phyloP scores from a whole-genome alignment of 1,284 basidiomycete genomes.

The Trichosporon sp. region DNA sequence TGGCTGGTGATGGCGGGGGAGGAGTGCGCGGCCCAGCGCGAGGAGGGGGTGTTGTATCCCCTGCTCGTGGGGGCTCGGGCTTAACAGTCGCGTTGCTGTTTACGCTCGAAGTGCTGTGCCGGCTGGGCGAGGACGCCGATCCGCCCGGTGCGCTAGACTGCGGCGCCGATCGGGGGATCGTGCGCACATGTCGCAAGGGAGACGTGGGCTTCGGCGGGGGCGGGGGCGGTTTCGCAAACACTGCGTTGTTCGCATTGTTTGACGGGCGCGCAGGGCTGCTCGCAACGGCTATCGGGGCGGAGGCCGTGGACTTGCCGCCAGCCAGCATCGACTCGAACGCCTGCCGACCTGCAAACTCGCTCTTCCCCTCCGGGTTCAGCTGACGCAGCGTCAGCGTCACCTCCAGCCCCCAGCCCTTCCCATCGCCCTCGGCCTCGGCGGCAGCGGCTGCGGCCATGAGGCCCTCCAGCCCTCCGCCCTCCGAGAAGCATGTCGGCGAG shows the following conservation, averaged over 20 bases:
- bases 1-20: slow-evolving; percentile 41
- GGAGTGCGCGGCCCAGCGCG: slow-evolving; percentile 23
- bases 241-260: background rate
- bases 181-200: slow-evolving; percentile 5
- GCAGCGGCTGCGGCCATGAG: slow-evolving; percentile 34
- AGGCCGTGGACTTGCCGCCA: slow-evolving; percentile 18
- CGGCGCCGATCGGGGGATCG: background rate
- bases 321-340: slow-evolving; percentile 41
- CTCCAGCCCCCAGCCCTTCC: slow-evolving; percentile 45
- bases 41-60: slow-evolving; percentile 25
- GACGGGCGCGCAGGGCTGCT: slow-evolving; percentile 9
- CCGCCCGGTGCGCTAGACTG: background rate
- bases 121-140: background rate
- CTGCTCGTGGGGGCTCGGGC: background rate
- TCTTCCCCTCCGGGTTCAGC: slow-evolving; percentile 39
- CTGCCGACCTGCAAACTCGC: slow-evolving; percentile 30
- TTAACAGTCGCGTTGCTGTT: slow-evolving; percentile 1
- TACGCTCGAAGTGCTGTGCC: background rate
- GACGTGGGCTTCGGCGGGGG: slow-evolving; percentile 12
- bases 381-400: slow-evolving; percentile 38
- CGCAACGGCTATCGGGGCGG: slow-evolving; percentile 14
- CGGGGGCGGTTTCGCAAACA: slow-evolving; percentile 9
- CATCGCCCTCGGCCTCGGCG: slow-evolving; percentile 27
- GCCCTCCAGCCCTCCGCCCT: slow-evolving; percentile 39
- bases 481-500: slow-evolving; percentile 28